Conservation (phyloP, 2,329 filamentous ascomycete genomes). For the Mollisiaceae sp. region DNA sequence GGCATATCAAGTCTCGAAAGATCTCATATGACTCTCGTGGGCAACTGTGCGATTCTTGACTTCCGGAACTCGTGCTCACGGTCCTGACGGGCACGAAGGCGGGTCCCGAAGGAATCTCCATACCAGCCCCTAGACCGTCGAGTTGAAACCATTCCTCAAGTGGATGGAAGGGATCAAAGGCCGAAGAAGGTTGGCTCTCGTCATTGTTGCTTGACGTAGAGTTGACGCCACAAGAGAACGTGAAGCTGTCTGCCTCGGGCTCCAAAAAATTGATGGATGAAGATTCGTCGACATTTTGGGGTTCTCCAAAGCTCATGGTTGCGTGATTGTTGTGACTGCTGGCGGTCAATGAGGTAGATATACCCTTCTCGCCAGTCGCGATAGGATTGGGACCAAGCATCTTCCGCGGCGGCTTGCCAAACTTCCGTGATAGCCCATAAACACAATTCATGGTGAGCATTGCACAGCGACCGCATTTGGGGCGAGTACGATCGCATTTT, state of each 20-base stretch:
- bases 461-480: slow-evolving; percentile 40
- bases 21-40: slow-evolving; percentile 36
- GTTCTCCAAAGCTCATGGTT: background rate
- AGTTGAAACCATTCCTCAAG: slow-evolving; percentile 23
- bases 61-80: slow-evolving; percentile 8
- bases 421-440: slow-evolving; percentile 36
- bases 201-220: too few relatives aligned
- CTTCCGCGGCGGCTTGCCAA: slow-evolving; percentile 37
- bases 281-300: background rate
- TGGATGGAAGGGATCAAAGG: slow-evolving; percentile 10
- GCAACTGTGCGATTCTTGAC: slow-evolving; percentile 30
- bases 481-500: slow-evolving; percentile 40
- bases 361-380: background rate
- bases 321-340: too few relatives aligned
- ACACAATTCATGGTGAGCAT: slow-evolving; percentile 33
- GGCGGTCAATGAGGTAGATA: too few relatives aligned
- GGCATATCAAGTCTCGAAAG: slow-evolving; percentile 35
- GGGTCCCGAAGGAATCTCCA: slow-evolving; percentile 19
- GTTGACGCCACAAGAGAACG: too few relatives aligned
- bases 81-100: slow-evolving; percentile 13
- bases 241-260: slow-evolving; percentile 12
- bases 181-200: background rate
- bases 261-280: background rate
- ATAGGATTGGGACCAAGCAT: slow-evolving; percentile 16
- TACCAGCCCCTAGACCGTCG: slow-evolving; percentile 15